A percentile compares a stretch with the other conserved stretches of the same genome.
These are phyloP conservation scores for Sorghum bicolor DNA, from an alignment of 176 grass and related monocot species.

Conservation along the genomic window DNA sequence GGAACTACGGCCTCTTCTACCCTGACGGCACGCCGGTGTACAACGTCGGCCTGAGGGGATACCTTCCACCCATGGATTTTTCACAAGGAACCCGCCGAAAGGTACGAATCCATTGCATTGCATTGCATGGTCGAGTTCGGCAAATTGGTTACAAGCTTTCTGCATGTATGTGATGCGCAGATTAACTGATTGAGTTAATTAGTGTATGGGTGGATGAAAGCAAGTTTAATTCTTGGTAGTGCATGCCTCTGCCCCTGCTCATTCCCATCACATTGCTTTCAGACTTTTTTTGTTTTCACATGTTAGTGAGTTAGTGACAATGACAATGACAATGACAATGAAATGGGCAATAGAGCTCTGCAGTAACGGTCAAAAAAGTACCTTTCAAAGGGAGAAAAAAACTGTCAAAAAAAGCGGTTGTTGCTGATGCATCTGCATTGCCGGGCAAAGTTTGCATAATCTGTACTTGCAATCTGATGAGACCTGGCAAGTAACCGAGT, in stretches of 20 bases:
- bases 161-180: not conserved
- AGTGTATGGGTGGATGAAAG: not conserved
- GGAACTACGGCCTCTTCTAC: slow-evolving; percentile 85
- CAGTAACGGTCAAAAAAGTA: not conserved
- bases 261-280: not conserved
- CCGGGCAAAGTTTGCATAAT: not conserved
- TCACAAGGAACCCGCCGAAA: slow-evolving; percentile 25
- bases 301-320: not conserved
- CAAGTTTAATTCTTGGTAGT: not conserved
- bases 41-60: slow-evolving; percentile 66
- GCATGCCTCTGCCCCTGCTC: not conserved
- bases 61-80: slow-evolving; percentile 56
- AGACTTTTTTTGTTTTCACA: not conserved
- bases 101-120: not conserved
- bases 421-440: not conserved
- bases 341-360: slow-evolving; percentile 6
- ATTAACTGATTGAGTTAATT: not conserved
- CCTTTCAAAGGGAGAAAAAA: not conserved
- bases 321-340: too few species aligned
- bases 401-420: not conserved
- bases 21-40: slow-evolving; percentile 85
- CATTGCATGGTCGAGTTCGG: not conserved
- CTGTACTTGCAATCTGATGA: not conserved
- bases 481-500: not conserved
- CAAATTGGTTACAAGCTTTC: slow-evolving; percentile 2